Base-by-base conservation (phyloP, 164 flowering plant genomes). In the Vitis cinerea region DNA sequence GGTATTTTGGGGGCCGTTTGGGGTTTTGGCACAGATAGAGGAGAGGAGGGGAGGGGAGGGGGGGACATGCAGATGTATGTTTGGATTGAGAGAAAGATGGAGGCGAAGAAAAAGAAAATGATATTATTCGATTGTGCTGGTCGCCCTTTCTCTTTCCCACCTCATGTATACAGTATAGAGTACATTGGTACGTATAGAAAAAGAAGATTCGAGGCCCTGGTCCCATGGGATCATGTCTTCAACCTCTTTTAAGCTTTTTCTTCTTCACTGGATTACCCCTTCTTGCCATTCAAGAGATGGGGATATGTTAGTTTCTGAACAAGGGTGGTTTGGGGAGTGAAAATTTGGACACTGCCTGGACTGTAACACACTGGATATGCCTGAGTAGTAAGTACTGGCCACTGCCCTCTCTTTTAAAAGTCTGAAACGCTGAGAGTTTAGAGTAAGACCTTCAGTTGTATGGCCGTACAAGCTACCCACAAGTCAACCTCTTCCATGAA, bases 71-170 rank as follows among this genome's bases (percentile, higher is more conserved):
- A n/a, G 19, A 16, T 53, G 61, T 10, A 19, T 67, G 61, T 55
- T 56, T 57, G n/a, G 52, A 29, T 17, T 15, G 68, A 29, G 59
- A 31, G 54, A 54, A 53, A 19, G 14, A 51, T 8, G 9, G 51
- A 1, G 72, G 68, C 57, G 63, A 66, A 57, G 68, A 71, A 75
- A 75, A 71, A 75, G 70, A 69, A 69, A 69, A 59, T 8, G 73
- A 69, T 74, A 65, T 70, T 66, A 71, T 75, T 67, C 62, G 75
- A 75, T 75, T 58, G 53, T 67, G 68, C 48, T 58, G 64, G 71
- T 63, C 71, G 67, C 61, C 37, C 29, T 74, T 53, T 60, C 44
- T 37, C 44, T 68, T 67, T 73, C 56, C 12, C 19, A 53, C 56
- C 44, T 37, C 44, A 37, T 37, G 44, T 3, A 37, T 37, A 37